These are phyloP conservation scores for Coelastrella sp. DNA, from an alignment of 139 green algal species.

Conservation along the genomic window DNA sequence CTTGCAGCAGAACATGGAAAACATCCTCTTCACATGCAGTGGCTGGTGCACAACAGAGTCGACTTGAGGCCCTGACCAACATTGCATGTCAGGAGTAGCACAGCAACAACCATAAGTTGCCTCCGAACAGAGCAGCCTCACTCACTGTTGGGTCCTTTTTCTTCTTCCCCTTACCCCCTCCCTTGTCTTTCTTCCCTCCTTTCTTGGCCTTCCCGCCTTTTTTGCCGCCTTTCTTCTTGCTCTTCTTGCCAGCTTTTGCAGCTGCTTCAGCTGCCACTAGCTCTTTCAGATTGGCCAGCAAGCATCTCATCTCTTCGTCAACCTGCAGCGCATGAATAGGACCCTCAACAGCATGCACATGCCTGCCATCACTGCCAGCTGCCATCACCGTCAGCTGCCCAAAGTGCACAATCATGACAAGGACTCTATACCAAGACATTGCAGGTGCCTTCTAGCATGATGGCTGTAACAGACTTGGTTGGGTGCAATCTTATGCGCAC, in stretches of 20 bases:
- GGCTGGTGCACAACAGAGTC: too few relatives aligned
- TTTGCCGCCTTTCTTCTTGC: conserved; percentile 74
- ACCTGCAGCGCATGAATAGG: conserved; percentile 59
- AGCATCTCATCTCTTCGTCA: conserved; percentile 87
- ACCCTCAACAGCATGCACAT: too few relatives aligned
- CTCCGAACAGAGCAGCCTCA: too few relatives aligned
- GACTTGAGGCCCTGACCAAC: too few relatives aligned
- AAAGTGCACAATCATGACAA: too few relatives aligned
- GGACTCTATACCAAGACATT: too few relatives aligned
- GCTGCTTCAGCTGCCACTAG: conserved; percentile 81
- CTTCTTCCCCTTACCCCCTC: conserved; percentile 71
- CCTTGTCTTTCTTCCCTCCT: conserved; percentile 60
- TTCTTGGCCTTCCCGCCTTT: conserved; percentile 69
- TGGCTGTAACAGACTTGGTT: not conserved
- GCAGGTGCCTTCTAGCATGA: too few relatives aligned
- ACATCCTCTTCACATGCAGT: too few relatives aligned
- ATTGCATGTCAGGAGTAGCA: not conserved
- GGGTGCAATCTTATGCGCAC: not conserved
- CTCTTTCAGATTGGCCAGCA: conserved; percentile 92
- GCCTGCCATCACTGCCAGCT: not conserved
- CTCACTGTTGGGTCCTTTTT: conserved; percentile 87
- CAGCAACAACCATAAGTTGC: not conserved
- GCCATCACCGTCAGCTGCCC: not conserved
- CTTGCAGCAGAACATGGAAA: too few relatives aligned
- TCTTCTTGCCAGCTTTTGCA: conserved; percentile 79